Evolutionary conservation across 1,139 yeast species (phyloP), one percentile per base, ranked within the genome.

Genomic region (Casaregolazyma lundiana): DNA sequence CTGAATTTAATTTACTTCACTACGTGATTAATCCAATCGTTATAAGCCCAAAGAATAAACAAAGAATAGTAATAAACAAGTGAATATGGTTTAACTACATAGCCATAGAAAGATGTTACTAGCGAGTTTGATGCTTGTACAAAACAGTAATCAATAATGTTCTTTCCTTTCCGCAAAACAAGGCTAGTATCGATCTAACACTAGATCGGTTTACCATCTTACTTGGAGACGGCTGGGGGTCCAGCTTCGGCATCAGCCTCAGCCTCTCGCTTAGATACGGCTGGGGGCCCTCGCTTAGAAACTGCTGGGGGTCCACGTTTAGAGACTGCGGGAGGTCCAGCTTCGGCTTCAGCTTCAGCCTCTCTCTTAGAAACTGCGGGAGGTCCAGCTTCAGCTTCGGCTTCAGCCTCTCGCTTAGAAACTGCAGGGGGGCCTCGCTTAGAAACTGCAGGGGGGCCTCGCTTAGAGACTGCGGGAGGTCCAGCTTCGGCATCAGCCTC

Each of bases 361-460:
- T 26, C 32, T 26, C 30, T 11, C 30, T 24, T 24, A 7, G 30
- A 24, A 9, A 24, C 30, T 4, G 30, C 30, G 6, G 30, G 30
- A 9, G 32, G 15, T 26, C 15, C 32, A 11, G 32, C 32, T 26
- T 6, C 32, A 11, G 32, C 32, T 26, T 26, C 32, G 7, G 32
- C 32, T 11, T 26, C 32, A 7, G 32, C 32, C 32, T 26, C 32
- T 26, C 32, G 32, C 32, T 26, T 26, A 11, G 32, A 26, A n/a
- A 26, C 32, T 6, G 32, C 32, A 3, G 32, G 32, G 15, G 32
- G 32, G 11, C 32, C 24, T 21, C 24, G 24, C 24, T 37, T 37
- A 37, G 40, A 26, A 4, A 24, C 30, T 7, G 41, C 41, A 3
- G 24, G 32, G 9, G 41, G 32, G 21, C 26, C 41, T 37, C 40